These are phyloP conservation scores for Petunia secreta DNA, from an alignment of 257 asterid genomes.

Conservation along the genomic window DNA sequence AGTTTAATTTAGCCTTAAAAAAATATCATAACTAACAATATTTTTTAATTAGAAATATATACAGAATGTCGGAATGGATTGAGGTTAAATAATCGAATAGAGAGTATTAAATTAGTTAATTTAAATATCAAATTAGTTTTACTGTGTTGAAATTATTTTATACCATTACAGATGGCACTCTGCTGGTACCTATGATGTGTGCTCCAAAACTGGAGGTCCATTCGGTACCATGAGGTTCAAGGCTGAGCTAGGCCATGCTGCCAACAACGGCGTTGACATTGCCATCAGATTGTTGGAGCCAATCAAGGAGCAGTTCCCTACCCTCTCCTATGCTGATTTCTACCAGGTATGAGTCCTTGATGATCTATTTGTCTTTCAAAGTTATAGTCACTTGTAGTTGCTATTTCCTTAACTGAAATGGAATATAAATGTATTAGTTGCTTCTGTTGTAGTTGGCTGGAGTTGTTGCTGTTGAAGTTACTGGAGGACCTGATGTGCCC, in stretches of 20 bases:
- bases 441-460: constrained; percentile 68
- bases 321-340: constrained; percentile 67
- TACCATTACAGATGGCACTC: constrained; percentile 79
- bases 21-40: no score
- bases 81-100: no score
- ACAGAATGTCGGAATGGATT: no score
- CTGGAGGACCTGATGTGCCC: constrained; percentile 96
- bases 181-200: constrained; percentile 74
- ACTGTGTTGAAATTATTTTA: constrained; percentile 18
- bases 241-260: constrained; percentile 66
- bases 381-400: not conserved
- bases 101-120: no score
- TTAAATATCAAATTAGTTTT: not conserved
- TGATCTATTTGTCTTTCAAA: not conserved
- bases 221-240: constrained; percentile 83
- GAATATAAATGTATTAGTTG: not conserved
- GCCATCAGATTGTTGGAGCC: constrained; percentile 76
- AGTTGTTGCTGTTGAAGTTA: constrained; percentile 88
- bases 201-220: constrained; percentile 80
- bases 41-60: no score
- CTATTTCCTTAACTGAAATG: not conserved
- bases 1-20: no score
- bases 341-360: constrained; percentile 50
- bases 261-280: constrained; percentile 74
- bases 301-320: constrained; percentile 73